These are phyloP conservation scores for Miscanthus sacchariflorus DNA, from an alignment of 202 grass and related monocot species.

Conservation along the genomic window DNA sequence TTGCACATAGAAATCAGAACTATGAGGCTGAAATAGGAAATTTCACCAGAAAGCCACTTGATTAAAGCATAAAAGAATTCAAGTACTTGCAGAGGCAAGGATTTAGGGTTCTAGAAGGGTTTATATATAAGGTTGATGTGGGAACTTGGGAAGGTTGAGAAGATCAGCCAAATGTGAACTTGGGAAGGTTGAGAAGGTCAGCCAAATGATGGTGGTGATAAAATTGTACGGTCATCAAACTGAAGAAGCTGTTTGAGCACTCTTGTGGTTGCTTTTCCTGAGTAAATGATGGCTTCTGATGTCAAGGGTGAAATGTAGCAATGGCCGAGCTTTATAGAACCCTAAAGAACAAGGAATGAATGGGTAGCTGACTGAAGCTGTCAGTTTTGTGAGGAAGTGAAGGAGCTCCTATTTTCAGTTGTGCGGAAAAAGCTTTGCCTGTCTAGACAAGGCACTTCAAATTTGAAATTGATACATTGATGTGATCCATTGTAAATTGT, in stretches of 20 bases:
- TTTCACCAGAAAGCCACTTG: not conserved
- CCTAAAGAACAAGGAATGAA: not conserved
- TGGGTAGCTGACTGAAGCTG: constrained; percentile 1
- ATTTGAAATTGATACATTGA: not conserved
- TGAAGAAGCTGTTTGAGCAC: not conserved
- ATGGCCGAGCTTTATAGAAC: not conserved
- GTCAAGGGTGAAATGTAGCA: constrained; percentile 22
- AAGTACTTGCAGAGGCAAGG: constrained; percentile 51
- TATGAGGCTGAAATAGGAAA: not conserved
- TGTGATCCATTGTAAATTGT: not conserved
- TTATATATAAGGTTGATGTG: constrained; percentile 38
- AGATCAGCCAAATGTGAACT: constrained; percentile 30
- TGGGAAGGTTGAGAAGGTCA: constrained; percentile 46
- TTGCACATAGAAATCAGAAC: not conserved
- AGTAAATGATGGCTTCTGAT: not conserved
- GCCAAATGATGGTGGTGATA: not conserved
- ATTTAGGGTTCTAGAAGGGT: constrained; percentile 62
- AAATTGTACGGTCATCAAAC: constrained; percentile 21
- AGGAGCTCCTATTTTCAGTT: constrained; percentile 9
- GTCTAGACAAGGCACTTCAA: not conserved
- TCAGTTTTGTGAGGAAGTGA: constrained; percentile 4
- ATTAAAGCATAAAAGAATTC: not conserved
- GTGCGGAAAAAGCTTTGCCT: not conserved
- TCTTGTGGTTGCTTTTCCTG: not conserved
- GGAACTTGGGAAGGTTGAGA: constrained; percentile 58